Percentiles rank a stretch among this genome's conserved stretches.
phyloP scores from a whole-genome alignment of 1,139 yeast genomes.

The Meyerozyma carpophila region DNA sequence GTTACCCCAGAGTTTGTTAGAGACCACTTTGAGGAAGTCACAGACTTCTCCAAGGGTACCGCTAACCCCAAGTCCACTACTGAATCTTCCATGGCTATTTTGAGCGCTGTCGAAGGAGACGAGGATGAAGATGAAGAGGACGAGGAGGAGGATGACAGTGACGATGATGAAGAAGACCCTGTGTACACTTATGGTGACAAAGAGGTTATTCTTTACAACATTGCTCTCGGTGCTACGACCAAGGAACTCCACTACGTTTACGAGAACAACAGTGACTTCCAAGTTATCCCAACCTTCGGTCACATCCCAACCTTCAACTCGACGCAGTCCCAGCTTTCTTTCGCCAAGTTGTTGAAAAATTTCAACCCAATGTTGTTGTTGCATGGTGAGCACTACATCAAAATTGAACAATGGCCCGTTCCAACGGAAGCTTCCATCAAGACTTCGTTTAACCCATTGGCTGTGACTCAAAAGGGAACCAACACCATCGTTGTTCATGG shows the following conservation, averaged over 20 bases:
- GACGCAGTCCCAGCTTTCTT: slow-evolving; percentile 46
- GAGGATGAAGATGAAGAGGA: slow-evolving; percentile 45
- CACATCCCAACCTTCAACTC: slow-evolving; percentile 69
- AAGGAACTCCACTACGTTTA: slow-evolving; percentile 74
- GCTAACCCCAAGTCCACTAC: slow-evolving; percentile 60
- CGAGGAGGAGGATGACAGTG: slow-evolving; percentile 45
- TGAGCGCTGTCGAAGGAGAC: slow-evolving; percentile 57
- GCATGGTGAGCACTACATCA: slow-evolving; percentile 94
- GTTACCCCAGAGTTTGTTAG: slow-evolving; percentile 67
- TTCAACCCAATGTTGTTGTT: slow-evolving; percentile 85
- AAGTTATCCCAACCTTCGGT: slow-evolving; percentile 89
- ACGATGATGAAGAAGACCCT: slow-evolving; percentile 47
- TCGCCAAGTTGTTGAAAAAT: slow-evolving; percentile 60
- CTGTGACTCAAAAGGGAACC: slow-evolving; percentile 80
- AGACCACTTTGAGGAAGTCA: slow-evolving; percentile 60
- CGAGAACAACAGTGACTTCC: slow-evolving; percentile 75
- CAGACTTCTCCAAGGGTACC: slow-evolving; percentile 58
- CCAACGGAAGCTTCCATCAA: slow-evolving; percentile 65
- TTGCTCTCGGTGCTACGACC: slow-evolving; percentile 84
- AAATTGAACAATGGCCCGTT: slow-evolving; percentile 71
- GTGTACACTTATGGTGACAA: slow-evolving; percentile 51
- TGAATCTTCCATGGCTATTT: slow-evolving; percentile 76
- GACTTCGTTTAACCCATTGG: slow-evolving; percentile 64
- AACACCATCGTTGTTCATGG: slow-evolving; percentile 82
- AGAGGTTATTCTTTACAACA: slow-evolving; percentile 79